These are phyloP conservation scores for Fabrea salina DNA, from an alignment of 169 alveolate species.

Conservation along the genomic window DNA sequence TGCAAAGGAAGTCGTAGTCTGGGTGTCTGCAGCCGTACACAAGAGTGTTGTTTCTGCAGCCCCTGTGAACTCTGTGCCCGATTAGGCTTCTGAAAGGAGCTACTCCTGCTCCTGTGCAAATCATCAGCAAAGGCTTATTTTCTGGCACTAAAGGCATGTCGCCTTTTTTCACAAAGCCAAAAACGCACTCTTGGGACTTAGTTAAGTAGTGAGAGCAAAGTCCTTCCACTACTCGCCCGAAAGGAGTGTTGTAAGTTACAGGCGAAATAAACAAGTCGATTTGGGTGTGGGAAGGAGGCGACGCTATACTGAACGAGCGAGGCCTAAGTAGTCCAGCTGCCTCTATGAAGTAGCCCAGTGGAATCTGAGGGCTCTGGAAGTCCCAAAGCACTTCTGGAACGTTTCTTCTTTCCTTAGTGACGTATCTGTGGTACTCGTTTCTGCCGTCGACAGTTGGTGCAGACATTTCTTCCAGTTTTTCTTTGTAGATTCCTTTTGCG, in stretches of 20 bases:
- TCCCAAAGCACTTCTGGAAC: constrained; percentile 72
- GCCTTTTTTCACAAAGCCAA: constrained; percentile 39
- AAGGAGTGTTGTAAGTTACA: constrained; percentile 42
- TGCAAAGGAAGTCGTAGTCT: constrained; percentile 16
- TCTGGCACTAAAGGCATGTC: constrained; percentile 30
- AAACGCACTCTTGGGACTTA: constrained; percentile 29
- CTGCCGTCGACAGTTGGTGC: constrained; percentile 66
- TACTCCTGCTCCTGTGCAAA: constrained; percentile 73
- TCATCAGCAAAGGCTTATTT: constrained; percentile 41
- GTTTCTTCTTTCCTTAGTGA: constrained; percentile 69
- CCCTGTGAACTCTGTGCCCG: constrained; percentile 23
- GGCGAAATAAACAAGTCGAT: constrained; percentile 48
- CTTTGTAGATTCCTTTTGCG: constrained; percentile 53
- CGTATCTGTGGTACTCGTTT: constrained; percentile 73
- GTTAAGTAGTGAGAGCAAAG: constrained; percentile 48
- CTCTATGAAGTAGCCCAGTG: constrained; percentile 62
- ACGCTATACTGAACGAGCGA: constrained; percentile 58
- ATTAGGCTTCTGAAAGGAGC: constrained; percentile 65
- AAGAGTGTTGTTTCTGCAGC: background rate
- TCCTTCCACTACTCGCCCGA: constrained; percentile 50
- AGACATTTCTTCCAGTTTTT: constrained; percentile 58
- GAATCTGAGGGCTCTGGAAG: constrained; percentile 55
- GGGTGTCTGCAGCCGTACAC: constrained; percentile 36
- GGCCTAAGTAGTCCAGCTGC: constrained; percentile 50
- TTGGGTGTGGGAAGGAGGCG: constrained; percentile 23